Evolutionary conservation across 192 early-diverging fungal species (phyloP).

Genomic region (Helicostylum pulchrum): DNA sequence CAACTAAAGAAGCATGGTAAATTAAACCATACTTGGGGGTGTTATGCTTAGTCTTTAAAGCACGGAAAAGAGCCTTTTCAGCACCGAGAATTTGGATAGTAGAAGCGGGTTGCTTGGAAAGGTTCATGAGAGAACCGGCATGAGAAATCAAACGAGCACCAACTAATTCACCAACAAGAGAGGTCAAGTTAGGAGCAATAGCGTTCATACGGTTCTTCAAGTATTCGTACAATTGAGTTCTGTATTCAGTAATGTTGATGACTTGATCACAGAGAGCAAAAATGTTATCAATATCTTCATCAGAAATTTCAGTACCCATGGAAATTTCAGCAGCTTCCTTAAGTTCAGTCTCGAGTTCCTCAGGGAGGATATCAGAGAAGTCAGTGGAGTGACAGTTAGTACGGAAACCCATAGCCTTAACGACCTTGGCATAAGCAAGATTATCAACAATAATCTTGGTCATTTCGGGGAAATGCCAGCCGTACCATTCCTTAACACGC

Average conservation of each 20-base stretch:
- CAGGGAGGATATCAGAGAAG: constrained; percentile 80
- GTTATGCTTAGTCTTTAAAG: constrained; percentile 97
- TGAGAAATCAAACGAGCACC: constrained; percentile 97
- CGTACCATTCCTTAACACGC: constrained; percentile 99
- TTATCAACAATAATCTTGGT: constrained; percentile 94
- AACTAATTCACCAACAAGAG: constrained; percentile 97
- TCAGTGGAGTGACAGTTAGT: constrained; percentile 76
- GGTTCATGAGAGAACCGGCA: constrained; percentile 93
- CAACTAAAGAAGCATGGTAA: constrained; percentile 95
- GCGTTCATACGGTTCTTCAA: constrained; percentile 95
- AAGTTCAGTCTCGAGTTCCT: constrained; percentile 87
- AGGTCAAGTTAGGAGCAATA: constrained; percentile 86
- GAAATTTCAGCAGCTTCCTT: constrained; percentile 98
- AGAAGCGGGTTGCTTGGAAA: constrained; percentile 96
- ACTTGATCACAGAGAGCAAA: constrained; percentile 92
- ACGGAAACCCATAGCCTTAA: constrained; percentile 91
- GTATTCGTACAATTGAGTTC: constrained; percentile 93
- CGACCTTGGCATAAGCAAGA: constrained; percentile 85
- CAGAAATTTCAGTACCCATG: constrained; percentile 97
- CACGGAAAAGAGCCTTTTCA: constrained; percentile 99
- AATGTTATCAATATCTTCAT: constrained; percentile 97
- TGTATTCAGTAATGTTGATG: constrained; percentile 92
- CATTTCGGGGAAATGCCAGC: constrained; percentile 99
- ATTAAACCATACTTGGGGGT: constrained; percentile 99
- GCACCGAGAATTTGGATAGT: constrained; percentile 99